Conservation (phyloP, 1,284 basidiomycete species). For the Gymnopus androsaceus region DNA sequence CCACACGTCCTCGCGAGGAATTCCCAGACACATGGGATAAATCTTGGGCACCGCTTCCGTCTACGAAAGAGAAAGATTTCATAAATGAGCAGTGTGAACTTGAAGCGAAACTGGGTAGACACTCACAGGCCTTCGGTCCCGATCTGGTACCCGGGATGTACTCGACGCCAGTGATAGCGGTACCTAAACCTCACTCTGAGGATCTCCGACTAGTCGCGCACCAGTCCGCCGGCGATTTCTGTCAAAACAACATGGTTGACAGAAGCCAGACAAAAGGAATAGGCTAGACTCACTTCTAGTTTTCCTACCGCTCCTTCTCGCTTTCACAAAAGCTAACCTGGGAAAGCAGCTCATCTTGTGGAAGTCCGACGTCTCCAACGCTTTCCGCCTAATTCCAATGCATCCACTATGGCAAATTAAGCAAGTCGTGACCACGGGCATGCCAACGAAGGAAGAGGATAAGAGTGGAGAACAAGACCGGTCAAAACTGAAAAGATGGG, state of each 20-base stretch:
- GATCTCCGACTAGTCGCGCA: conserved; percentile 39
- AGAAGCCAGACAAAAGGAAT: no score
- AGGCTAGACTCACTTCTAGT: conserved; percentile 12
- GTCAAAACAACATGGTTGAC: conserved; percentile 36
- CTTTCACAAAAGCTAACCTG: no score
- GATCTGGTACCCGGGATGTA: conserved; percentile 43
- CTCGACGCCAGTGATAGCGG: conserved; percentile 35
- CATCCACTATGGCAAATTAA: background rate
- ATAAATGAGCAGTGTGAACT: conserved; percentile 27
- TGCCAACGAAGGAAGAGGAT: no score
- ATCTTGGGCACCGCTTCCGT: conserved; percentile 11
- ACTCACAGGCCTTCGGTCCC: conserved; percentile 34
- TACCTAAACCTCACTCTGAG: conserved; percentile 36
- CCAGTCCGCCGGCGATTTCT: conserved; percentile 33
- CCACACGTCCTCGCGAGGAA: conserved; percentile 9
- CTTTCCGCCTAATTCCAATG: conserved; percentile 36
- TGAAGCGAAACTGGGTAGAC: conserved; percentile 31
- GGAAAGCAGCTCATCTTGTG: no score
- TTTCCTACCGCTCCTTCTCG: conserved; percentile 12
- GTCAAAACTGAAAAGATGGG: no score
- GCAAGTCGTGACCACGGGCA: no score
- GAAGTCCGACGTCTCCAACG: conserved; percentile 33
- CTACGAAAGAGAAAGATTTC: conserved; percentile 21
- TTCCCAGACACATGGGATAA: conserved; percentile 24
- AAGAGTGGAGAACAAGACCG: no score